Base-by-base conservation (phyloP, 2,329 filamentous ascomycete genomes). In the Ampelomyces quisqualis region DNA sequence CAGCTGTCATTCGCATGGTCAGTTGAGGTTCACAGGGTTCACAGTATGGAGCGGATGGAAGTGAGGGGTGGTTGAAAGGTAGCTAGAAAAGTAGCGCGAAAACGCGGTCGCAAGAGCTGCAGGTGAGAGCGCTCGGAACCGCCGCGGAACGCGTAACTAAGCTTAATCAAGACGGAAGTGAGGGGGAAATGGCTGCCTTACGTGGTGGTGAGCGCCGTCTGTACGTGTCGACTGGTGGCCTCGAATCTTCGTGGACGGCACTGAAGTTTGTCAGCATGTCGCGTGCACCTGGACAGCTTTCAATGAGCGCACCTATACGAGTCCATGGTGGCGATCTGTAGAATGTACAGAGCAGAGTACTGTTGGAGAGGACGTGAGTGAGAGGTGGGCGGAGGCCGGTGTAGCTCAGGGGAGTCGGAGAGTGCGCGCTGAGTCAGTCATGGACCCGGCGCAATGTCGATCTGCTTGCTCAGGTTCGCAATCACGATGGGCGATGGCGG, bases 191-290 rank as follows among this genome's bases (percentile, higher is more conserved):
- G 31, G 15, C 27, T 42, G 13, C 27, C 82, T 64, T 77, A 88
- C 85, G 83, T 67, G 85, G 83, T 67, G 85, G 84, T 55, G 85
- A 88, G 64, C 85, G 78, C 46, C 78, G 79, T 44, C 84, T 78
- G 39, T 70, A 70, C 4, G 62, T 61, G 44, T 70, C 69, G 10
- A 50, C 45, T 7, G 60, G 49, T 8, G 65, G 57, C 55, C 85
- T 83, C 49, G 82, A 84, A 28, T 72, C 76, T 57, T 86, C 81
- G 34, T 73, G 71, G 45, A 55, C 54, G 20, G 48, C 46, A 41
- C 45, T 57, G 34, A 27, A 40, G 38, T 23, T 19, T 13, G 40
- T 66, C 33, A 65, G 47, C 42, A 41, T 38, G n/a, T n/a, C n/a
- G n/a, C n/a, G n/a, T n/a, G n/a, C n/a, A n/a, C n/a, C n/a, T n/a